Evolutionary conservation across 1,284 basidiomycete genomes (phyloP), one percentile per base, ranked within the genome.

Genomic region (Phenoliferia sp.): DNA sequence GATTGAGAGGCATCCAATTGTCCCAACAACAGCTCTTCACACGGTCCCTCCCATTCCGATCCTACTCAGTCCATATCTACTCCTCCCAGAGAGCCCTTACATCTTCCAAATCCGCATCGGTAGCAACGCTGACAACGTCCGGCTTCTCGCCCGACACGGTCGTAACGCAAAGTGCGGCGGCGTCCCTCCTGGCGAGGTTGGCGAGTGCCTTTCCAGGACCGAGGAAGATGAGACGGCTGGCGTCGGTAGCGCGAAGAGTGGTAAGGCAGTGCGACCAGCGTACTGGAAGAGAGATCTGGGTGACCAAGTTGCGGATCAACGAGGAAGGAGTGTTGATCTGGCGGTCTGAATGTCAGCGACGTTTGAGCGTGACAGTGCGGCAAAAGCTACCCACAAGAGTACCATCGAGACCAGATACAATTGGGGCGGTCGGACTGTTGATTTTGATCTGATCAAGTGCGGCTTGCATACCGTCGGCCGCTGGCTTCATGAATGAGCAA

Each of bases 401-500:
- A 16, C 70, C 73, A 61, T 72, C 70, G 59, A 77, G 69, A 36
- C 70, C 63, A 2, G 74, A 74, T 16, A 77, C 67, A 67, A 77
- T 67, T 3, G 76, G 74, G 28, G 66, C 63, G 0, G 65, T 62
- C 5, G 75, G 75, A 15, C 68, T 69, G 31, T 62, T 61, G 34
- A 74, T 57, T 12, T 60, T 19, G 54, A 69, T 61, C 12, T 69
- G 65, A 2, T 70, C 69, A 32, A 77, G 66, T 0, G 76, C 77
- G 33, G 69, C 63, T n/a, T 66, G 64, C 75, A 78, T 76, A 28
- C 75, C 76, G 0, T 56, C 56, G 3, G 75, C 74, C 2, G 76
- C 76, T 2, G 77, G 77, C 22, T 69, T 68, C 74, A 78, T 75
- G 64, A 77, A 77, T 9, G 71, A 74, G 68, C 75, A 77, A 62